Evolutionary conservation across 2,329 filamentous ascomycete species (phyloP).

Genomic region (Fusarium palustre): DNA sequence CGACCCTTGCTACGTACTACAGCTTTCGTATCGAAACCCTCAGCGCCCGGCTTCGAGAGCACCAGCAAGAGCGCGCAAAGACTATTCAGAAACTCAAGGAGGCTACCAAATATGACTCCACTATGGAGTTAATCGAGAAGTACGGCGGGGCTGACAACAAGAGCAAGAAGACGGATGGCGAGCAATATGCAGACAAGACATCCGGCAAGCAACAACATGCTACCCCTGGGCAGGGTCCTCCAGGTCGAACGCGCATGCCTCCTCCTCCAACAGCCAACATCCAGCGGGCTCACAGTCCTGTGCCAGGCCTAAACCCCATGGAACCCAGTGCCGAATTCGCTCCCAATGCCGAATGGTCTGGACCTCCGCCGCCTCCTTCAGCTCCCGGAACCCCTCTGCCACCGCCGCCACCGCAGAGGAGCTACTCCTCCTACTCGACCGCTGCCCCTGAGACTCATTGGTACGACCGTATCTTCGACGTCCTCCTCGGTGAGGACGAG

Average conservation of each 20-base stretch:
- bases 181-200: slow-evolving; percentile 25
- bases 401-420: slow-evolving; percentile 20
- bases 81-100: slow-evolving; percentile 96
- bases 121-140: slow-evolving; percentile 91
- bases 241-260: slow-evolving; percentile 60
- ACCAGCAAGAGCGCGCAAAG: slow-evolving; percentile 81
- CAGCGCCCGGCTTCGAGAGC: slow-evolving; percentile 75
- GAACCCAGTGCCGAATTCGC: slow-evolving; percentile 74
- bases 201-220: slow-evolving; percentile 22
- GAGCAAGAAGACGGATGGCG: slow-evolving; percentile 46
- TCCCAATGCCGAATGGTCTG: slow-evolving; percentile 68
- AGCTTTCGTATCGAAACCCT: slow-evolving; percentile 81
- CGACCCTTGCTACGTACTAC: slow-evolving; percentile 76
- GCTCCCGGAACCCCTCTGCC: slow-evolving; percentile 46
- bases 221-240: slow-evolving; percentile 31
- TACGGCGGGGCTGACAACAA: slow-evolving; percentile 78
- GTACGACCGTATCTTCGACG: slow-evolving; percentile 95
- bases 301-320: slow-evolving; percentile 47
- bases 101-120: slow-evolving; percentile 96
- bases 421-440: slow-evolving; percentile 32
- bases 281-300: slow-evolving; percentile 55
- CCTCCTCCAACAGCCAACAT: slow-evolving; percentile 75
- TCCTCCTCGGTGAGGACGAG: slow-evolving; percentile 94
- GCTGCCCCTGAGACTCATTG: slow-evolving; percentile 70
- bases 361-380: slow-evolving; percentile 56